Percentiles rank a stretch among this genome's conserved stretches.
phyloP scores from a whole-genome alignment of 441 rosid genomes.

The Sinapis alba region DNA sequence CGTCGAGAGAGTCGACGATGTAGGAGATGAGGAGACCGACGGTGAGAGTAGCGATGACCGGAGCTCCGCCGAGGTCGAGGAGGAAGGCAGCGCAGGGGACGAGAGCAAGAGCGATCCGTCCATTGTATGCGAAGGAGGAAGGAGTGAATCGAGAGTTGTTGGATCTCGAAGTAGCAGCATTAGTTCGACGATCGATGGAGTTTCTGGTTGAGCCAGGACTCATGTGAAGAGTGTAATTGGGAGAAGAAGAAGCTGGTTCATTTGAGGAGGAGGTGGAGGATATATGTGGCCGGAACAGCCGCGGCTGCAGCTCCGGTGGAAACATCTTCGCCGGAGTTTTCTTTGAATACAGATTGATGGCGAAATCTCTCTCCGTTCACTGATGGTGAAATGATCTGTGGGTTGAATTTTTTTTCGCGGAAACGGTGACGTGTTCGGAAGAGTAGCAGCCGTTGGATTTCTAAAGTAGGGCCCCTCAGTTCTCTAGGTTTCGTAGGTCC shows the following conservation, averaged over 20 bases:
- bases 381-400: constrained; percentile 34
- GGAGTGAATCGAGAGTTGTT: constrained; percentile 73
- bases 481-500: constrained; percentile 5
- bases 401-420: constrained; percentile 30
- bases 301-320: constrained; percentile 92
- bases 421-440: constrained; percentile 36
- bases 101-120: constrained; percentile 74
- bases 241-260: constrained; percentile 53
- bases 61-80: constrained; percentile 90
- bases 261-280: constrained; percentile 64
- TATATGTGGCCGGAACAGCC: constrained; percentile 83
- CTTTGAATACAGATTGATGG: constrained; percentile 5
- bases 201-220: constrained; percentile 46
- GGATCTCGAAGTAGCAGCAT: constrained; percentile 58
- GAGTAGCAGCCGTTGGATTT: constrained; percentile 36
- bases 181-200: constrained; percentile 38
- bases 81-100: constrained; percentile 87
- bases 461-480: background rate
- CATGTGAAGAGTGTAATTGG: constrained; percentile 49
- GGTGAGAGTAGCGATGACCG: constrained; percentile 74
- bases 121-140: constrained; percentile 75
- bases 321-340: constrained; percentile 57
- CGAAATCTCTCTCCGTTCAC: constrained; percentile 17
- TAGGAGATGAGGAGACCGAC: constrained; percentile 87
- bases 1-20: constrained; percentile 83